A percentile compares a stretch with the other conserved stretches of the same genome.
phyloP scores from a whole-genome alignment of 1,284 basidiomycete genomes.

The Meira miltonrushii region DNA sequence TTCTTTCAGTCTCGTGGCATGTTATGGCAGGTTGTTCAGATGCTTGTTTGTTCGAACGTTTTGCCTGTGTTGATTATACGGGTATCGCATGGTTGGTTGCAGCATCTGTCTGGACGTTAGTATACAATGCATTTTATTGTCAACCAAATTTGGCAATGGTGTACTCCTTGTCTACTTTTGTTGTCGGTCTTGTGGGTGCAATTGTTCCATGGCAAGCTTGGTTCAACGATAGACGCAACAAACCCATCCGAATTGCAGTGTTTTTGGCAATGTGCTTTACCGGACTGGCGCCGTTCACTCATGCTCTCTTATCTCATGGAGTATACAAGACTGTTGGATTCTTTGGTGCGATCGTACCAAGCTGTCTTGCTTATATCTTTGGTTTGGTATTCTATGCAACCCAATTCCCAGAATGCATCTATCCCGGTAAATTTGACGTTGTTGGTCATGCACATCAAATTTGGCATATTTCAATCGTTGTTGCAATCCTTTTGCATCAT shows the following conservation, averaged over 20 bases:
- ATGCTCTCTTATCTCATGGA: slow-evolving; percentile 46
- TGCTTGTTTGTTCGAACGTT: slow-evolving; percentile 44
- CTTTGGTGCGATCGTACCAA: slow-evolving; percentile 46
- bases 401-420: slow-evolving; percentile 45
- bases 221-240: slow-evolving; percentile 48
- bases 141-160: slow-evolving; percentile 46
- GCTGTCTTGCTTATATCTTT: slow-evolving; percentile 37
- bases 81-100: slow-evolving; percentile 51
- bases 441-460: slow-evolving; percentile 49
- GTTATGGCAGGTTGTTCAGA: slow-evolving; percentile 50
- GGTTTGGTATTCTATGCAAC: slow-evolving; percentile 46
- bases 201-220: slow-evolving; percentile 49
- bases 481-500: slow-evolving; percentile 48
- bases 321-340: slow-evolving; percentile 33
- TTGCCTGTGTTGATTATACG: slow-evolving; percentile 51
- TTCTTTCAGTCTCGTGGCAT: slow-evolving; percentile 47
- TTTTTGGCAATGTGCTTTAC: slow-evolving; percentile 49
- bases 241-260: slow-evolving; percentile 39
- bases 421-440: slow-evolving; percentile 45
- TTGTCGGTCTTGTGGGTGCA: slow-evolving; percentile 41
- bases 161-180: slow-evolving; percentile 40
- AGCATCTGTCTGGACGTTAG: slow-evolving; percentile 44
- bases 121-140: slow-evolving; percentile 52
- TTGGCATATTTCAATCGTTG: slow-evolving; percentile 48
- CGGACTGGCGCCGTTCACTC: slow-evolving; percentile 43